A percentile compares a stretch with the other conserved stretches of the same genome.
Conservation (phyloP, 208 protist species). For the Wallacemonas rigidus region DNA sequence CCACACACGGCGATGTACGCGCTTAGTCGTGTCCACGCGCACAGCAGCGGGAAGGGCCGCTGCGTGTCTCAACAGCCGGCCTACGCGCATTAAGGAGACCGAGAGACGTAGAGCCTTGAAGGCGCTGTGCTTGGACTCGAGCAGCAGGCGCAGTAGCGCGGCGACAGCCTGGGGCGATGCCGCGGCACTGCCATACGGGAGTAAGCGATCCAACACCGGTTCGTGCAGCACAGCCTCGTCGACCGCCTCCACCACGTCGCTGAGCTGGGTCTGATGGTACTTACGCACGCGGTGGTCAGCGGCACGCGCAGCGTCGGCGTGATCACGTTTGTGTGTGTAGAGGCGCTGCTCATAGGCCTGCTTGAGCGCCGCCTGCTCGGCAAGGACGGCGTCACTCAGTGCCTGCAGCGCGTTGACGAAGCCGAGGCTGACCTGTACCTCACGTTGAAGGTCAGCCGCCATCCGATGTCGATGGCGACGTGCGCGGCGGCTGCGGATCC, state of each 20-base stretch:
- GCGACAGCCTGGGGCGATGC: slow-evolving; percentile 40
- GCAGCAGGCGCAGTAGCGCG: slow-evolving; percentile 42
- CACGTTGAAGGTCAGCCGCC: slow-evolving; percentile 10
- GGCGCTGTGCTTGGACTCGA: slow-evolving; percentile 30
- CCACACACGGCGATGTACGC: slow-evolving; percentile 51
- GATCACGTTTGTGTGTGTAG: slow-evolving; percentile 18
- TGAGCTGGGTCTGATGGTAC: slow-evolving; percentile 21
- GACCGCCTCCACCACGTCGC: not conserved
- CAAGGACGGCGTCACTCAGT: slow-evolving; percentile 29
- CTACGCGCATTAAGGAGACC: slow-evolving; percentile 41
- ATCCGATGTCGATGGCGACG: slow-evolving; percentile 14
- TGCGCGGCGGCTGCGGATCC: not conserved
- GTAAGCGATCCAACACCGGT: slow-evolving; percentile 46
- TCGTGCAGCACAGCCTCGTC: slow-evolving; percentile 8
- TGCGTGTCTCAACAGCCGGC: slow-evolving; percentile 57
- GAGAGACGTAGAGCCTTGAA: slow-evolving; percentile 59
- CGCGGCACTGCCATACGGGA: slow-evolving; percentile 44
- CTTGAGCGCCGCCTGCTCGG: slow-evolving; percentile 28
- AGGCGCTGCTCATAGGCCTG: slow-evolving; percentile 42
- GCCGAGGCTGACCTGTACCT: slow-evolving; percentile 29
- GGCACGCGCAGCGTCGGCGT: slow-evolving; percentile 6
- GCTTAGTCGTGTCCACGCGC: slow-evolving; percentile 36
- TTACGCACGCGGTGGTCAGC: slow-evolving; percentile 17
- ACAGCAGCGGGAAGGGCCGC: slow-evolving; percentile 38
- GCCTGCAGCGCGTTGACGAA: slow-evolving; percentile 46